A percentile compares a stretch with the other conserved stretches of the same genome.
phyloP scores from a whole-genome alignment of 2,329 filamentous ascomycete species.

The Exophiala alcalophila region DNA sequence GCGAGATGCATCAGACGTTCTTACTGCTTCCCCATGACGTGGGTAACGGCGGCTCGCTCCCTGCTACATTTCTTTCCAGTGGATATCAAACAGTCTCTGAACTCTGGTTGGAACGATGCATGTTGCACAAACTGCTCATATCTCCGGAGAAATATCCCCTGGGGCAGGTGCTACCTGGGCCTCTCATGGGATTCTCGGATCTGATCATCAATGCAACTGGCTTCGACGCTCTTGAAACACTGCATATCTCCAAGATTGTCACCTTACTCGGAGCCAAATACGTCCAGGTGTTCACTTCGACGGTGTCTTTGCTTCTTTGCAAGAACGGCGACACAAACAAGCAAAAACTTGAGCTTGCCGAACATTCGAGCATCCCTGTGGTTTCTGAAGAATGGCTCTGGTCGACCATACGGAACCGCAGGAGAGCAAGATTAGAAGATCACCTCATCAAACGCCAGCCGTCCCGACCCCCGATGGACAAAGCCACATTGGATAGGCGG shows the following conservation, averaged over 20 bases:
- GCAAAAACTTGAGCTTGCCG: conserved; percentile 76
- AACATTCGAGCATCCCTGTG: conserved; percentile 74
- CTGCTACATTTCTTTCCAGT: conserved; percentile 27
- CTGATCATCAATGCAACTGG: conserved; percentile 76
- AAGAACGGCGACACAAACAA: conserved; percentile 54
- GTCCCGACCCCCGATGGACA: not conserved
- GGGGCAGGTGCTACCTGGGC: conserved; percentile 70
- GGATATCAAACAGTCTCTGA: conserved; percentile 64
- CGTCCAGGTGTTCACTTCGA: conserved; percentile 69
- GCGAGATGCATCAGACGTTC: conserved; percentile 34
- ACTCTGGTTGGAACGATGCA: conserved; percentile 88
- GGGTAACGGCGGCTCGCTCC: conserved; percentile 36
- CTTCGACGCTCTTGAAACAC: conserved; percentile 77
- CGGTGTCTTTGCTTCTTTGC: conserved; percentile 76
- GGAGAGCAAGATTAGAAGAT: conserved; percentile 30
- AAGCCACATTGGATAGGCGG: not conserved
- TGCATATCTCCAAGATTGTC: conserved; percentile 77
- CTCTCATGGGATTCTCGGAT: conserved; percentile 68
- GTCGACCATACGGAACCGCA: conserved; percentile 63
- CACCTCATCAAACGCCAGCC: conserved; percentile 12
- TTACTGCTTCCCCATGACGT: conserved; percentile 45
- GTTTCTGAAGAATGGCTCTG: conserved; percentile 81
- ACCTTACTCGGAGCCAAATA: conserved; percentile 75
- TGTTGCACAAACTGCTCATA: conserved; percentile 71
- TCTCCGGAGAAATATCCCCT: conserved; percentile 68